Percentiles rank a stretch among this genome's conserved stretches.
These are phyloP conservation scores for Petrea volubilis DNA, from an alignment of 257 asterid genomes.

Conservation along the genomic window DNA sequence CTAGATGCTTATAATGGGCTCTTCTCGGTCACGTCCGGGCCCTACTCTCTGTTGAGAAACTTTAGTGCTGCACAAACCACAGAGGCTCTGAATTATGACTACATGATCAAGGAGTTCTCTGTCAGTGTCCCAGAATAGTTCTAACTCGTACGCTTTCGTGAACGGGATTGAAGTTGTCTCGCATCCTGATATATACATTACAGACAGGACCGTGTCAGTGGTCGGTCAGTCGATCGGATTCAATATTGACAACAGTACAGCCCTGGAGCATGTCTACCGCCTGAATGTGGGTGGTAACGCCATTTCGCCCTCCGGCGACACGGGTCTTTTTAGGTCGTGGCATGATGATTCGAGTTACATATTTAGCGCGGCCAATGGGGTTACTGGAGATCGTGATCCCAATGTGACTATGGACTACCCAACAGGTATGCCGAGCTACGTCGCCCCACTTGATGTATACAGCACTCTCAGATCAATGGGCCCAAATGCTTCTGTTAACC, in stretches of 20 bases:
- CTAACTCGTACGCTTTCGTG: slow-evolving; percentile 55
- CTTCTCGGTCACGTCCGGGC: slow-evolving; percentile 49
- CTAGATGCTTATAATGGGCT: slow-evolving; percentile 44
- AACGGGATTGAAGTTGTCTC: slow-evolving; percentile 69
- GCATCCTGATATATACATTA: slow-evolving; percentile 66
- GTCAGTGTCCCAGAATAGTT: slow-evolving; percentile 29
- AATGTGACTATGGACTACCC: slow-evolving; percentile 18
- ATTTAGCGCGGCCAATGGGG: slow-evolving; percentile 30
- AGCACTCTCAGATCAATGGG: slow-evolving; percentile 32
- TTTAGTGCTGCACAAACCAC: slow-evolving; percentile 55
- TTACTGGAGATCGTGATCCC: slow-evolving; percentile 17
- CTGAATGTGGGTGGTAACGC: slow-evolving; percentile 73
- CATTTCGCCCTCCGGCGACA: slow-evolving; percentile 53
- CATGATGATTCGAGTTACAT: slow-evolving; percentile 21
- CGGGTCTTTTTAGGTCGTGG: slow-evolving; percentile 36
- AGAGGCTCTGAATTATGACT: slow-evolving; percentile 51
- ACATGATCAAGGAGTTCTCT: slow-evolving; percentile 55
- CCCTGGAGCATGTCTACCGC: slow-evolving; percentile 59
- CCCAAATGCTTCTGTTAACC: slow-evolving; percentile 26
- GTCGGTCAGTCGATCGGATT: slow-evolving; percentile 41
- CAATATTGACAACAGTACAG: slow-evolving; percentile 43
- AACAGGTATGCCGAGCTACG: slow-evolving; percentile 21
- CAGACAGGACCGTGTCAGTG: slow-evolving; percentile 27
- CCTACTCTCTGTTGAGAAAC: slow-evolving; percentile 50
- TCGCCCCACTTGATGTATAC: slow-evolving; percentile 40